Conservation (phyloP, 257 asterid species). For the Perilla frutescens region DNA sequence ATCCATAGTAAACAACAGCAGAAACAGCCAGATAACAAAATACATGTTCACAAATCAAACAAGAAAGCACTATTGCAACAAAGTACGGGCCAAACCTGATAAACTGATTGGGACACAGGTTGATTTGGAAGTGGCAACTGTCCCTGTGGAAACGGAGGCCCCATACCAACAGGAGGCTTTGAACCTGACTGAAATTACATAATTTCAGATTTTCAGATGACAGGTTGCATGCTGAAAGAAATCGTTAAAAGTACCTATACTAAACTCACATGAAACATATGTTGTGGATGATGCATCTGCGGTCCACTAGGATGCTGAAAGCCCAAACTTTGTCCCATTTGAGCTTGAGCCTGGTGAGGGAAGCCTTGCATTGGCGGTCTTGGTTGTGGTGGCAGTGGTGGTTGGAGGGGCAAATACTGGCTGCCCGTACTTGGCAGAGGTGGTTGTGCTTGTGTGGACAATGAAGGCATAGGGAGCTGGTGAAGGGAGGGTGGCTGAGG, state of each 20-base stretch:
- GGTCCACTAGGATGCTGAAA: slow-evolving; percentile 74
- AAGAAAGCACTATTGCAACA: slow-evolving; percentile 12
- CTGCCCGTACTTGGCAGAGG: slow-evolving; percentile 62
- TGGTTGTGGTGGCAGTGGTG: slow-evolving; percentile 67
- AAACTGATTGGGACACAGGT: slow-evolving; percentile 60
- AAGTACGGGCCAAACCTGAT: slow-evolving; percentile 67
- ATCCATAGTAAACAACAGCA: background rate
- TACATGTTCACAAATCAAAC: slow-evolving; percentile 10
- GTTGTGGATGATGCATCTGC: slow-evolving; percentile 84
- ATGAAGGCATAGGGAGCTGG: slow-evolving; percentile 59
- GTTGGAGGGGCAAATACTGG: slow-evolving; percentile 68
- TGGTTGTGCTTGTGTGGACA: slow-evolving; percentile 68
- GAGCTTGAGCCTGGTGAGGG: slow-evolving; percentile 75
- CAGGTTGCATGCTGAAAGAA: background rate
- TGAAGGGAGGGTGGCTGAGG: slow-evolving; percentile 63
- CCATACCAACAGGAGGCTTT: slow-evolving; percentile 66
- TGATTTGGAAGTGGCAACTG: slow-evolving; percentile 75
- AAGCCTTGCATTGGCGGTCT: slow-evolving; percentile 65
- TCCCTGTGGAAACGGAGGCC: slow-evolving; percentile 76
- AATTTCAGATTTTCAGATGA: slow-evolving; percentile 26
- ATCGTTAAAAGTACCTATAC: background rate
- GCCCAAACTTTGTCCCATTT: slow-evolving; percentile 70
- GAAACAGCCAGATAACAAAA: slow-evolving; percentile 19
- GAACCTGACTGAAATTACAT: slow-evolving; percentile 64
- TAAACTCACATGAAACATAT: slow-evolving; percentile 77